Evolutionary conservation across 768 basidiomycete species (phyloP).

Genomic region (Hericium rajendrae): DNA sequence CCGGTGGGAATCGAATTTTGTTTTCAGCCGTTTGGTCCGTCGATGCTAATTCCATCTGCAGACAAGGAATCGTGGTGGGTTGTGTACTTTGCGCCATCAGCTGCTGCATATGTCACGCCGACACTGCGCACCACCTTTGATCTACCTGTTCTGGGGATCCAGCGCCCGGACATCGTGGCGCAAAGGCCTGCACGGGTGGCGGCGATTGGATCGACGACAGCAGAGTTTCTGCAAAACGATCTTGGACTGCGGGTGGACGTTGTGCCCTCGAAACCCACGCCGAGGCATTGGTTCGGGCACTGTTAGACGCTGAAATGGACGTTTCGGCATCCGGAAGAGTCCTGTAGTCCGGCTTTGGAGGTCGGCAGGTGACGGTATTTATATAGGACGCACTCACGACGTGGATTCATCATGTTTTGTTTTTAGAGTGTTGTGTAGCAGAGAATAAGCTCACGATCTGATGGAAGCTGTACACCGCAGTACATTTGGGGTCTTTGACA

Average conservation of each 20-base stretch:
- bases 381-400: no score
- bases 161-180: not conserved
- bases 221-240: conserved; percentile 36
- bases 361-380: no score
- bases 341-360: no score
- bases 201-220: conserved; percentile 63
- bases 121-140: conserved; percentile 35
- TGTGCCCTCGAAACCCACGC: conserved; percentile 47
- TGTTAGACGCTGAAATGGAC: conserved; percentile 7
- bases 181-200: conserved; percentile 27
- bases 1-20: not conserved
- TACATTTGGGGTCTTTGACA: no score
- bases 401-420: no score
- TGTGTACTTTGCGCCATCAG: conserved; percentile 68
- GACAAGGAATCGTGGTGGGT: conserved; percentile 46
- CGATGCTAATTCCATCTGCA: not conserved
- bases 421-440: no score
- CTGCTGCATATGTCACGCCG: conserved; percentile 48
- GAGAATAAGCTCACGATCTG: no score
- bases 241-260: conserved; percentile 43
- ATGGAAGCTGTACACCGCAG: no score
- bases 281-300: conserved; percentile 31
- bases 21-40: no score
- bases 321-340: no score
- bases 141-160: conserved; percentile 17